phyloP scores from a whole-genome alignment of 768 basidiomycete species.

The Leucogyrophana mollusca region DNA sequence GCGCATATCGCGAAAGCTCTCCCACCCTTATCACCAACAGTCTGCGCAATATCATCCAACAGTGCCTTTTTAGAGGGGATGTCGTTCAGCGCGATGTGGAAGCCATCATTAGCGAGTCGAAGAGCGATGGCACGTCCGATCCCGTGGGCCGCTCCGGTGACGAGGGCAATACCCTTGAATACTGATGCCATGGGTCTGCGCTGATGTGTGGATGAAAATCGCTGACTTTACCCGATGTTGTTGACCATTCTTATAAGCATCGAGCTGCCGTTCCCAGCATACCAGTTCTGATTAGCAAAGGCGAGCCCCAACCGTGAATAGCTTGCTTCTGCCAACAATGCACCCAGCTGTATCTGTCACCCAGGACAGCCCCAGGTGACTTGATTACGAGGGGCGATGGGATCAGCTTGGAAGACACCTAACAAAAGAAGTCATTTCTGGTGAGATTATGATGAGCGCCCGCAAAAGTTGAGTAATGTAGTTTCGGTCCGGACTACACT shows the following conservation, averaged over 20 bases:
- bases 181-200: conserved; percentile 15
- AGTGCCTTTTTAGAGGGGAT: conserved; percentile 5
- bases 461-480: too few relatives aligned
- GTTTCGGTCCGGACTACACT: too few relatives aligned
- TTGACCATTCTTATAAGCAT: not conserved
- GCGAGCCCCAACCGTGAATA: too few relatives aligned
- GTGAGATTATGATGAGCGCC: too few relatives aligned
- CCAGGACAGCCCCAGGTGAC: too few relatives aligned
- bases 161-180: conserved; percentile 25
- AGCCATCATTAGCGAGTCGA: conserved; percentile 16
- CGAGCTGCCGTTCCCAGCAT: not conserved
- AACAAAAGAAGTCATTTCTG: too few relatives aligned
- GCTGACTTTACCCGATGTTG: not conserved
- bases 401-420: too few relatives aligned
- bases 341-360: too few relatives aligned
- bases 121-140: conserved; percentile 20
- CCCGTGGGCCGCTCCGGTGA: conserved; percentile 22
- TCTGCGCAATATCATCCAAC: conserved; percentile 17
- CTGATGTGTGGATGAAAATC: not conserved
- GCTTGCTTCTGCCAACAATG: too few relatives aligned
- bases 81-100: conserved; percentile 21
- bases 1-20: conserved; percentile 18
- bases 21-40: conserved; percentile 14
- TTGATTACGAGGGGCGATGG: too few relatives aligned
- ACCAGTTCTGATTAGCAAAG: too few relatives aligned